Evolutionary conservation across 2,329 filamentous ascomycete species (phyloP), one percentile per base, ranked within the genome.

Genomic region (Ophiostoma sp.): DNA sequence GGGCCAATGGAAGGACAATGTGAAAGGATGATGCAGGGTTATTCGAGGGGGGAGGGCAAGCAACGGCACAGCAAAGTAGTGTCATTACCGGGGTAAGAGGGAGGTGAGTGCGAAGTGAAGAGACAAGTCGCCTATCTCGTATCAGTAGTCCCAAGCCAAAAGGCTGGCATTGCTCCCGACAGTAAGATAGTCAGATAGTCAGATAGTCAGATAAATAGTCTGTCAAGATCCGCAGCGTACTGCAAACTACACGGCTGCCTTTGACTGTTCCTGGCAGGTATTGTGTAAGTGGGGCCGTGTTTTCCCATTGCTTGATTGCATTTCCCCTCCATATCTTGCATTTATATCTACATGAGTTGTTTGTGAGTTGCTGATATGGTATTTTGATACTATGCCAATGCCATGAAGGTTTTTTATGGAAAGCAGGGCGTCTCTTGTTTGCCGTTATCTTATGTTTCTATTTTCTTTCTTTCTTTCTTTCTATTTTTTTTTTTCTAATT

Each of bases 261-360:
- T 12, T 60, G 18, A 9, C 49, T 27, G 49, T 55, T 55, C 49
- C 49, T 55, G 49, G 49, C 18, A 27, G 49, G n/a, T 7, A 11
- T 7, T 11, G 49, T 55, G 55, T 60, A 60, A 60, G 55, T 40
- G 55, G 55, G 55, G 55, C 55, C 55, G 55, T 60, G 11, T 55
- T 55, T 55, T 27, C 18, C 27, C 27, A 14, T 60, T 27, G 27
- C 27, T 27, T 27, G 27, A 27, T 27, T 27, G 55, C 36, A n/a
- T 7, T n/a, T 12, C 27, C 55, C 55, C 55, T 38, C 27, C 55
- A 16, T 60, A 27, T 60, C 55, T 12, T 11, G 14, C 11, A 55
- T 55, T 9, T 55, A 7, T 55, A 8, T 27, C 27, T 27, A 27
- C 27, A 27, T 1, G 27, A 1, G 27, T 27, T 27, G 27, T 27